Evolutionary conservation across 2,329 filamentous ascomycete species (phyloP), one percentile per base, ranked within the genome.

Genomic region (Pseudocercospora vitis): DNA sequence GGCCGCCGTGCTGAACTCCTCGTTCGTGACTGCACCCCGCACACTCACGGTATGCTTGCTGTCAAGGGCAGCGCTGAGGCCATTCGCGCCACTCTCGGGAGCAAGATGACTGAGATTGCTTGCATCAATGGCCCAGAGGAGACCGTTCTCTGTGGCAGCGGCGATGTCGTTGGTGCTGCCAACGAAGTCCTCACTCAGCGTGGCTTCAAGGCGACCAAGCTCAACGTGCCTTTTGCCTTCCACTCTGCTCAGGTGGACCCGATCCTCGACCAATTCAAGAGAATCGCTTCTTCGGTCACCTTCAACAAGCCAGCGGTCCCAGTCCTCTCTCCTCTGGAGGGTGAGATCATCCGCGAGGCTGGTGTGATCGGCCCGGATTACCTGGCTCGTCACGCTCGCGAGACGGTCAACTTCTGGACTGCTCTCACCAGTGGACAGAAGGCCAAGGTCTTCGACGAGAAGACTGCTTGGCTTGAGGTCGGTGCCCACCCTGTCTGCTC

Each of bases 81-180:
- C 4, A 80, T 84, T 54, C 76, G 72, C 39, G 76, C 80, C 19
- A 78, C 78, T 48, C 70, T 79, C 55, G 76, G 83, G 14, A 67
- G 69, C 52, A 74, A 74, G 60, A 76, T 76, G 63, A 72, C 72
- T 28, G 78, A 81, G 61, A 72, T 84, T 56, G 86, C 89, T 12
- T 94, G 89, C 73, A 80, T 90, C 68, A 95, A 95, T 62, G 83
- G 86, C 0, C 84, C 85, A 0, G 77, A 82, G 47, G 87, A 90
- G 67, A 91, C 85, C 7, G 89, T 94, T 1, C 76, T 94, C n/a
- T 82, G 81, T 56, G 82, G 81, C 12, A 79, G 78, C 50, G 78
- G 81, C 46, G 76, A 83, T 32, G 77, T 85, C 56, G 81, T 88
- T 50, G 75, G 81, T 54, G 73, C 74, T 3, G 74, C 84, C 12